These are phyloP conservation scores for Sphaerulina vaccinii DNA, from an alignment of 2,329 filamentous ascomycete species.

Conservation along the genomic window DNA sequence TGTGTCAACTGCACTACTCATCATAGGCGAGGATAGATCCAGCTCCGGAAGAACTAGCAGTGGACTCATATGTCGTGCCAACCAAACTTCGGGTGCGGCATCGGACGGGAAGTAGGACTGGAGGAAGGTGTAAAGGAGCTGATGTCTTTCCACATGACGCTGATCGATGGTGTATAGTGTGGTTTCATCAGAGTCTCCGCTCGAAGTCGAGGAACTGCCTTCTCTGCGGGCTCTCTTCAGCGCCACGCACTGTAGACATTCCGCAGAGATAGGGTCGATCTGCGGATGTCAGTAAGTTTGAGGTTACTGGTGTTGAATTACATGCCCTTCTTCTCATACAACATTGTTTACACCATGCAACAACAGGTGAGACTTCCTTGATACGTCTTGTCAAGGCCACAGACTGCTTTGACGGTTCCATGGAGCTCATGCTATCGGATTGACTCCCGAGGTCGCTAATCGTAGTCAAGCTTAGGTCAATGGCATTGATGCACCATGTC, in stretches of 20 bases:
- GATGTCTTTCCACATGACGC: conserved; percentile 1
- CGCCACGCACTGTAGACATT: conserved; percentile 4
- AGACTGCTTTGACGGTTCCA: not conserved
- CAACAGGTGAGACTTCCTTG: not conserved
- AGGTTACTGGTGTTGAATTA: not conserved
- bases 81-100: conserved; percentile 13
- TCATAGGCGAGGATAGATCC: conserved; percentile 17
- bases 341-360: conserved; percentile 4
- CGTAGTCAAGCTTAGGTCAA: not conserved
- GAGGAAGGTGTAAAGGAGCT: conserved; percentile 14
- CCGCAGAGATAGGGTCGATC: conserved; percentile 3
- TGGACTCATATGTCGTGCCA: conserved; percentile 16
- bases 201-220: conserved; percentile 1
- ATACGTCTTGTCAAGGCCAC: conserved; percentile 1
- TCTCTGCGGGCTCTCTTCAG: not conserved
- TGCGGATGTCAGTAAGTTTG: not conserved
- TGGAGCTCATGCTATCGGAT: not conserved
- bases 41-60: conserved; percentile 14
- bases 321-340: conserved; percentile 2
- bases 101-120: conserved; percentile 12
- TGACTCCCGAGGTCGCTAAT: not conserved
- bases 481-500: not conserved
- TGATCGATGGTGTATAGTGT: conserved; percentile 8
- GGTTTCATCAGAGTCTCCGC: conserved; percentile 4
- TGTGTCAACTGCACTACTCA: conserved; percentile 17